Conservation (phyloP, 768 basidiomycete genomes). For the Tricholoma terreum region DNA sequence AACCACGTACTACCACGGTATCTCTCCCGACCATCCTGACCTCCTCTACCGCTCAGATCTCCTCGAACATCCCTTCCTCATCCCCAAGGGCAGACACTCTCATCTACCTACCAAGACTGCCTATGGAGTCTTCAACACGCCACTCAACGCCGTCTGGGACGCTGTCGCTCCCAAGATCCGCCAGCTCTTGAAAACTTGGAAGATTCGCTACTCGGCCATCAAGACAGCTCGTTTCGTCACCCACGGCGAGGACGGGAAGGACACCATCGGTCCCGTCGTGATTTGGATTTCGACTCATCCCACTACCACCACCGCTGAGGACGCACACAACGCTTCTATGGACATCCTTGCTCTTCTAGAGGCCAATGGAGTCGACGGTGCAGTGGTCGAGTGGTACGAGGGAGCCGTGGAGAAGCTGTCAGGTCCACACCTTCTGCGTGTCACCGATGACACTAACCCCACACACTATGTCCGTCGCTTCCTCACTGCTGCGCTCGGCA, state of each 20-base stretch:
- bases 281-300: constrained; percentile 37
- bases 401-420: constrained; percentile 24
- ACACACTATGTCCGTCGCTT: constrained; percentile 18
- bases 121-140: constrained; percentile 30
- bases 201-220: constrained; percentile 26
- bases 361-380: constrained; percentile 25
- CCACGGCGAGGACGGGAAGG: not conserved
- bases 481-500: constrained; percentile 26
- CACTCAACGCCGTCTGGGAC: constrained; percentile 34
- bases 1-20: constrained; percentile 30
- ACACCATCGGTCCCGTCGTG: constrained; percentile 29
- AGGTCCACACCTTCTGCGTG: constrained; percentile 23
- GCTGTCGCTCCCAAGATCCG: constrained; percentile 29
- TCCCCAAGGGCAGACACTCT: constrained; percentile 8
- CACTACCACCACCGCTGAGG: constrained; percentile 27
- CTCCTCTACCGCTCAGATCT: constrained; percentile 35
- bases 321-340: constrained; percentile 29
- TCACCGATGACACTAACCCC: constrained; percentile 16
- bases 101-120: constrained; percentile 28
- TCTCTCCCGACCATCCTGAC: constrained; percentile 33
- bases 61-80: constrained; percentile 26
- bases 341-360: constrained; percentile 36
- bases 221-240: constrained; percentile 17
- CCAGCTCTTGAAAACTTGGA: constrained; percentile 20
- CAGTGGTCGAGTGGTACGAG: constrained; percentile 38